Percentiles rank a stretch among this genome's conserved stretches.
Conservation (phyloP, 2,329 filamentous ascomycete genomes). For the Onygena corvina region DNA sequence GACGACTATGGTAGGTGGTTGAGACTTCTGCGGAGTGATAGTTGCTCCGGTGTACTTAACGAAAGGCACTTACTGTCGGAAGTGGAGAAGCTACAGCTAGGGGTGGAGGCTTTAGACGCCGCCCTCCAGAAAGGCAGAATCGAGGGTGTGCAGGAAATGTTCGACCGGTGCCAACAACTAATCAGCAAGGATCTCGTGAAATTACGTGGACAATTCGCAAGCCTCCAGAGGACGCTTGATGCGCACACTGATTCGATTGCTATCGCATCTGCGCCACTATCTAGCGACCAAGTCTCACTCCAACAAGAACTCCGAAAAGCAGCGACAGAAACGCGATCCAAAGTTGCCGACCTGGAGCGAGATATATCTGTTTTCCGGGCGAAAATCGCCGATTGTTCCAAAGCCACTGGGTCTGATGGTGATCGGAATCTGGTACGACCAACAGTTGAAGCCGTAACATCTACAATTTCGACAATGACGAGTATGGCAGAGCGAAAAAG, state of each 20-base stretch:
- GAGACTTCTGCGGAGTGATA: slow-evolving; percentile 31
- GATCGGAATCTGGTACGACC: slow-evolving; percentile 42
- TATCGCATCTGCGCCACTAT: slow-evolving; percentile 60
- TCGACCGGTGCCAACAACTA: slow-evolving; percentile 52
- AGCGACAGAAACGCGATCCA: slow-evolving; percentile 61
- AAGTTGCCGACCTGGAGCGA: slow-evolving; percentile 68
- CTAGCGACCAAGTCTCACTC: slow-evolving; percentile 68
- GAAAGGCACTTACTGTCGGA: slow-evolving; percentile 64
- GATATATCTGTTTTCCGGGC: slow-evolving; percentile 66
- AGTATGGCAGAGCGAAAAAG: slow-evolving; percentile 82
- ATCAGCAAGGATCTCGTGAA: slow-evolving; percentile 54
- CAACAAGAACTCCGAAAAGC: slow-evolving; percentile 70
- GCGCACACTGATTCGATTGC: slow-evolving; percentile 58
- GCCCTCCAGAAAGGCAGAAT: slow-evolving; percentile 58
- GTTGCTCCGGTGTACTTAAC: slow-evolving; percentile 57
- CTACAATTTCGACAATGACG: slow-evolving; percentile 87
- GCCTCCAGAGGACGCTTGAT: slow-evolving; percentile 64
- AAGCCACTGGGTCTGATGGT: slow-evolving; percentile 38
- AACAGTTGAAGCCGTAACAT: slow-evolving; percentile 81
- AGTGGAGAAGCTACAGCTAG: slow-evolving; percentile 53
- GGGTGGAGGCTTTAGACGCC: slow-evolving; percentile 53
- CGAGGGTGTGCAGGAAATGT: slow-evolving; percentile 54
- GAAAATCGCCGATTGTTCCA: slow-evolving; percentile 51
- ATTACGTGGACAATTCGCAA: slow-evolving; percentile 62
- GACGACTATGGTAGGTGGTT: slow-evolving; percentile 41